Evolutionary conservation across 768 basidiomycete genomes (phyloP).

Genomic region (Termitomyces sp.): DNA sequence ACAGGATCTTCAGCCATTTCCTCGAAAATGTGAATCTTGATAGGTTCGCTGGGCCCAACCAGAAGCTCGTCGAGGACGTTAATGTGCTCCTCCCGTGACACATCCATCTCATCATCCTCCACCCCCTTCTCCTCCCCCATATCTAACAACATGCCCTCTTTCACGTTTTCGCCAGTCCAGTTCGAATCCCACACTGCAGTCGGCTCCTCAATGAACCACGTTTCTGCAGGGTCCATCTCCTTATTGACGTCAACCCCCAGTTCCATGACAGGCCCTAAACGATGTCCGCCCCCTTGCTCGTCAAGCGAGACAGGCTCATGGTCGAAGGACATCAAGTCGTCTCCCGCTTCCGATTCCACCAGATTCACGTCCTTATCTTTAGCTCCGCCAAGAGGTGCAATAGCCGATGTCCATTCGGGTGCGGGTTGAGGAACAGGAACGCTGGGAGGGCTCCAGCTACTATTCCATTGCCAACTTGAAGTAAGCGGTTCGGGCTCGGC

Average conservation of each 20-base stretch:
- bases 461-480: slow-evolving; percentile 14
- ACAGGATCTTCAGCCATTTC: background rate
- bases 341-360: background rate
- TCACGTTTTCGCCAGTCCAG: slow-evolving; percentile 11
- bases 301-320: background rate
- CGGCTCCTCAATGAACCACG: slow-evolving; percentile 20
- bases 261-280: background rate
- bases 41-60: slow-evolving; percentile 6
- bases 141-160: slow-evolving; percentile 4
- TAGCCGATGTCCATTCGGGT: background rate
- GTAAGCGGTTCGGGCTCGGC: slow-evolving; percentile 1
- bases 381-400: background rate
- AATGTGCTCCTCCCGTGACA: background rate
- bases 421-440: background rate
- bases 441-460: slow-evolving; percentile 12
- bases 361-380: background rate
- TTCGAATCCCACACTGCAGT: slow-evolving; percentile 16
- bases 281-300: background rate
- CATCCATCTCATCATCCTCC: background rate
- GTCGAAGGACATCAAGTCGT: slow-evolving; percentile 1
- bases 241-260: slow-evolving; percentile 1
- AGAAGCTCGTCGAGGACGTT: slow-evolving; percentile 9
- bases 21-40: slow-evolving; percentile 10
- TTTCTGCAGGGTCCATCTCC: slow-evolving; percentile 17
- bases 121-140: background rate